A percentile compares a stretch with the other conserved stretches of the same genome.
Conservation (phyloP, 139 green algal species). For the Chlamydomonas sp. region DNA sequence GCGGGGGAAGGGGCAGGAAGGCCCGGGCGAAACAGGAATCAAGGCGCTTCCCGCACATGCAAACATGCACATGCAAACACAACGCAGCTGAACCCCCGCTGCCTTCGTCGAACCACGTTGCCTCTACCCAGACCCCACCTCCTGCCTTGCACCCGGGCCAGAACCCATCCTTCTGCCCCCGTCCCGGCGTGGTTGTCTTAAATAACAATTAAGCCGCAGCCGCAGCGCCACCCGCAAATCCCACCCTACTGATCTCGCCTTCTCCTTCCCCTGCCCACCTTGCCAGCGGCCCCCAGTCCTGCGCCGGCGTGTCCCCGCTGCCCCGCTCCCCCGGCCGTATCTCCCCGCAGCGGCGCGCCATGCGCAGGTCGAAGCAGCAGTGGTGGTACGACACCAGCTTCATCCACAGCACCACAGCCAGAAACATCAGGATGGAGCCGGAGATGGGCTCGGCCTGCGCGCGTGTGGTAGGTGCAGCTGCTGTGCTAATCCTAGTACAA, state of each 20-base stretch:
- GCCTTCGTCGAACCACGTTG: too few relatives aligned
- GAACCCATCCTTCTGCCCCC: too few relatives aligned
- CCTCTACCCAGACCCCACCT: too few relatives aligned
- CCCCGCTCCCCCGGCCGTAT: slow-evolving; percentile 68
- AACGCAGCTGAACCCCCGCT: background rate
- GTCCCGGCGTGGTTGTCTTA: too few relatives aligned
- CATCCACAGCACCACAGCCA: slow-evolving; percentile 72
- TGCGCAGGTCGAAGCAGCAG: slow-evolving; percentile 75
- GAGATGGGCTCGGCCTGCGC: slow-evolving; percentile 62
- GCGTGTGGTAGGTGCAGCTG: background rate
- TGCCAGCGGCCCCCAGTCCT: slow-evolving; percentile 24
- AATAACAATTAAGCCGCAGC: too few relatives aligned
- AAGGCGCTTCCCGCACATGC: background rate
- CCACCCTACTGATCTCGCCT: background rate
- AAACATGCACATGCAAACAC: background rate
- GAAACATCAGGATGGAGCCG: slow-evolving; percentile 67
- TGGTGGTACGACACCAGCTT: slow-evolving; percentile 87
- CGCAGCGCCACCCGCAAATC: background rate
- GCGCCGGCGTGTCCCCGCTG: slow-evolving; percentile 33
- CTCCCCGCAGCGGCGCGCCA: slow-evolving; percentile 37
- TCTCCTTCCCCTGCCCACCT: background rate
- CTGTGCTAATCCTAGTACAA: too few relatives aligned
- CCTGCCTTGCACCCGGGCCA: too few relatives aligned
- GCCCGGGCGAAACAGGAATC: background rate
- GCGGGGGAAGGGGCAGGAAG: background rate